Evolutionary conservation across 2,329 filamentous ascomycete species (phyloP).

Genomic region (Calonectria hawksworthii): DNA sequence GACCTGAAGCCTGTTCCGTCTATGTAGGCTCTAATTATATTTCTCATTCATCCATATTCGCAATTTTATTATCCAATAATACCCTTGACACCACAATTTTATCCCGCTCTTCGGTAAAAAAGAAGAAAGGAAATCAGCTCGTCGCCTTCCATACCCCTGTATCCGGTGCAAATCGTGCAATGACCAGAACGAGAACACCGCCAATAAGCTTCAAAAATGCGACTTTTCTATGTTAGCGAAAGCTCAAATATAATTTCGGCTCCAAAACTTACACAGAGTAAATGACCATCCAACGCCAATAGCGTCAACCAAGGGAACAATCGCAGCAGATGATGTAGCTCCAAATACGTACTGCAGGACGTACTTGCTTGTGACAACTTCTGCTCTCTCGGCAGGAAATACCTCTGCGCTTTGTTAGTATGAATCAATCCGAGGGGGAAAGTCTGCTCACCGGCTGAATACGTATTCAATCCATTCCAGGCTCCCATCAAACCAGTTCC

Average conservation of each 20-base stretch:
- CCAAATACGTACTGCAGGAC: conserved; percentile 23
- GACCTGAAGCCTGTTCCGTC: neutral
- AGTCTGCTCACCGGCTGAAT: conserved; percentile 9
- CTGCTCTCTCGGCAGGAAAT: conserved; percentile 9
- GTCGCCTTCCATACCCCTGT: neutral
- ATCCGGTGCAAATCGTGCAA: conserved; percentile 3
- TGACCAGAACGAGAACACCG: neutral
- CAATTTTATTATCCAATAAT: neutral
- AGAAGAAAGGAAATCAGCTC: neutral
- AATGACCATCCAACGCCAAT: conserved; percentile 19
- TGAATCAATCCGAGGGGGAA: no score
- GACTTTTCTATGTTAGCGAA: neutral
- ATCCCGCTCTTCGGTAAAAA: neutral
- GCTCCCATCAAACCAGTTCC: conserved; percentile 28
- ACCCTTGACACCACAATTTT: neutral
- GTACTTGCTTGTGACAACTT: conserved; percentile 27
- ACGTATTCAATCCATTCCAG: conserved; percentile 26
- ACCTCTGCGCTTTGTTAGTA: conserved; percentile 10
- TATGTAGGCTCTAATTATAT: neutral
- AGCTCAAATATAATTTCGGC: neutral
- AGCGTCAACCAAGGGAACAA: conserved; percentile 15
- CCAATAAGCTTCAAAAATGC: neutral
- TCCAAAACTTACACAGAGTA: conserved; percentile 11
- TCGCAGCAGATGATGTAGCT: conserved; percentile 1
- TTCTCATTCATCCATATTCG: neutral